A percentile compares a stretch with the other conserved stretches of the same genome.
Evolutionary conservation across 2,329 filamentous ascomycete genomes (phyloP).

Genomic region (Mariannaea elegans): DNA sequence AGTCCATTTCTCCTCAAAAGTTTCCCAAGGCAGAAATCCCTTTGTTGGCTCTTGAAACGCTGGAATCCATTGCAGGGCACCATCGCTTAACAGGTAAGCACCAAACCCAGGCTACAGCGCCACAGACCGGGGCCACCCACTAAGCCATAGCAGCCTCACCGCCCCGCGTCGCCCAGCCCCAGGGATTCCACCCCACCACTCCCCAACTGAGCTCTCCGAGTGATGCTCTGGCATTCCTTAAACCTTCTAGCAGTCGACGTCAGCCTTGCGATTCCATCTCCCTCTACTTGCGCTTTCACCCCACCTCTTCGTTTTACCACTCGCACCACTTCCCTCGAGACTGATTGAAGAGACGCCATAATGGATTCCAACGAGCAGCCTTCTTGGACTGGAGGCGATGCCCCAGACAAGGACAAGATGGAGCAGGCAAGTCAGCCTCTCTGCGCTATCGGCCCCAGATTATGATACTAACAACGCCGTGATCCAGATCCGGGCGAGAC

Average conservation of each 20-base stretch:
- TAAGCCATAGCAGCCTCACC: conserved; percentile 36
- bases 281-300: background rate
- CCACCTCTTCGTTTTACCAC: conserved; percentile 4
- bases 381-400: conserved; percentile 55
- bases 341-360: conserved; percentile 14
- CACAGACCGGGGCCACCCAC: conserved; percentile 30
- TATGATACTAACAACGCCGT: conserved; percentile 24
- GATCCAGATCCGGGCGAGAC: conserved; percentile 56
- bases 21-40: conserved; percentile 2
- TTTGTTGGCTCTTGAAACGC: background rate
- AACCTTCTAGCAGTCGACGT: conserved; percentile 22
- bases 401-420: conserved; percentile 67
- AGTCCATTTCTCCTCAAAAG: background rate
- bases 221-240: conserved; percentile 21
- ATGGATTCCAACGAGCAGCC: conserved; percentile 60
- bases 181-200: conserved; percentile 15
- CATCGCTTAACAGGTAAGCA: background rate
- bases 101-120: conserved; percentile 29
- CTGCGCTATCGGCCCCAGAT: conserved; percentile 18
- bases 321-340: background rate
- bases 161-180: conserved; percentile 31
- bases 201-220: conserved; percentile 5
- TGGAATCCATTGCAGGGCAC: no score
- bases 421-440: conserved; percentile 55
- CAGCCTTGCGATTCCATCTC: conserved; percentile 41